These are phyloP conservation scores for Plenodomus biglobosus DNA, from an alignment of 2,329 filamentous ascomycete species.

Conservation along the genomic window DNA sequence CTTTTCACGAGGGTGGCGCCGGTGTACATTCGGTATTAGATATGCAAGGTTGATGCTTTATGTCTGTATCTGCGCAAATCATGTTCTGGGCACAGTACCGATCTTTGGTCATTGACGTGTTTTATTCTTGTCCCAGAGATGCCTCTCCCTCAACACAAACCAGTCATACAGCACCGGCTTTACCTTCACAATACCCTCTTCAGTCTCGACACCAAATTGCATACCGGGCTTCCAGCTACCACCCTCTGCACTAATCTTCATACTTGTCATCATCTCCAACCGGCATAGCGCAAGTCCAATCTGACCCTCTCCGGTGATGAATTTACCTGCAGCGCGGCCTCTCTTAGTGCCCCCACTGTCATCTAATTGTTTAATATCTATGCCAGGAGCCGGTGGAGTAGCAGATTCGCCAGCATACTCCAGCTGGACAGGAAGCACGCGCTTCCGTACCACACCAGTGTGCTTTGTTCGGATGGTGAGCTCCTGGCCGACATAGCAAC, in stretches of 20 bases:
- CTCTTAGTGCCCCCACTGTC: constrained; percentile 44
- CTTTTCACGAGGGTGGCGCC: background rate
- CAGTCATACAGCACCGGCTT: constrained; percentile 78
- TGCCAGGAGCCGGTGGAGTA: constrained; percentile 46
- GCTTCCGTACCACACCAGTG: constrained; percentile 88
- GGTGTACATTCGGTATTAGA: background rate
- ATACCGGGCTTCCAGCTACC: constrained; percentile 61
- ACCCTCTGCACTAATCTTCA: constrained; percentile 68
- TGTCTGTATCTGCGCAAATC: too few relatives aligned
- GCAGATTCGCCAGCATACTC: constrained; percentile 50
- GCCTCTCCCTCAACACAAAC: constrained; percentile 52
- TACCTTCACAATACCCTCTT: constrained; percentile 37
- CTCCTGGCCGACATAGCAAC: constrained; percentile 96
- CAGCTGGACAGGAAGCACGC: constrained; percentile 77
- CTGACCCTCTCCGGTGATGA: constrained; percentile 77
- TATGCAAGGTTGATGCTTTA: too few relatives aligned
- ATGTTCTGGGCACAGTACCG: too few relatives aligned
- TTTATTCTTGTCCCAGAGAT: constrained; percentile 34
- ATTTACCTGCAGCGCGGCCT: constrained; percentile 77
- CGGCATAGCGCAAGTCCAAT: constrained; percentile 84
- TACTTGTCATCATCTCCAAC: constrained; percentile 85
- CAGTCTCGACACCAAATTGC: constrained; percentile 46
- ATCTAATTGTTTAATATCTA: constrained; percentile 58
- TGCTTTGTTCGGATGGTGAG: constrained; percentile 94
- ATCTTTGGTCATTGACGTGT: constrained; percentile 10